Conservation (phyloP, 208 protist species). For the Novymonas esmeraldas region DNA sequence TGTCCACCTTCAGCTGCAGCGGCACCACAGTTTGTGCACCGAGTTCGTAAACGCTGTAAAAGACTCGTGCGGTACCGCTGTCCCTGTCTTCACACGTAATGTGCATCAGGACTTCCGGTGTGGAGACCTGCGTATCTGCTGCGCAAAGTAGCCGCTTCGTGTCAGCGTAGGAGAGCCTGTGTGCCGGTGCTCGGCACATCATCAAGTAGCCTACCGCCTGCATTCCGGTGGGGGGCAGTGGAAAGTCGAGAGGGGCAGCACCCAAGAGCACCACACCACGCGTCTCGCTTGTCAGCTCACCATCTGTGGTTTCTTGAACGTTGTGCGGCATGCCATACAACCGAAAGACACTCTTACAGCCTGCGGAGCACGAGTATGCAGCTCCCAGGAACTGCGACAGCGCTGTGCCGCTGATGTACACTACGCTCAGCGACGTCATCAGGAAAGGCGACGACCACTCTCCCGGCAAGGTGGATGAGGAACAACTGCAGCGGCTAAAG, state of each 20-base stretch:
- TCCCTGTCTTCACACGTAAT: conserved; percentile 23
- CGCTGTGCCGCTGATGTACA: conserved; percentile 48
- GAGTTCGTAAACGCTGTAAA: conserved; percentile 20
- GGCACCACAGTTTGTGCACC: neutral
- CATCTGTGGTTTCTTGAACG: conserved; percentile 41
- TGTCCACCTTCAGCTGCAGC: conserved; percentile 58
- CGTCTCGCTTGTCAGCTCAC: conserved; percentile 16
- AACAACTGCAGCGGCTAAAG: neutral
- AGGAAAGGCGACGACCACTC: no score
- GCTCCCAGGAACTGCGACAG: conserved; percentile 53
- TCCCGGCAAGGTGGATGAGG: no score
- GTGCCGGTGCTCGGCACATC: conserved; percentile 43
- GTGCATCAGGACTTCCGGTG: conserved; percentile 22
- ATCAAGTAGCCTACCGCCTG: conserved; percentile 38
- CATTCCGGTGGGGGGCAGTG: neutral
- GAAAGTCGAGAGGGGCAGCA: conserved; percentile 10
- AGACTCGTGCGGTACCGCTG: conserved; percentile 7
- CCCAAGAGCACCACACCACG: conserved; percentile 44
- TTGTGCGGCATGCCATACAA: conserved; percentile 46
- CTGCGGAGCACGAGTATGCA: conserved; percentile 16
- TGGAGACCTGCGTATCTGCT: neutral
- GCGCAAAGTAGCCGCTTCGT: conserved; percentile 23
- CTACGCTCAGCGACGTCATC: conserved; percentile 27
- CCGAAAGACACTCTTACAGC: conserved; percentile 32
- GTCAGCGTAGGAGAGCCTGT: conserved; percentile 67